These are phyloP conservation scores for Viridothelium virens DNA, from an alignment of 495 filamentous ascomycete species.

Conservation along the genomic window DNA sequence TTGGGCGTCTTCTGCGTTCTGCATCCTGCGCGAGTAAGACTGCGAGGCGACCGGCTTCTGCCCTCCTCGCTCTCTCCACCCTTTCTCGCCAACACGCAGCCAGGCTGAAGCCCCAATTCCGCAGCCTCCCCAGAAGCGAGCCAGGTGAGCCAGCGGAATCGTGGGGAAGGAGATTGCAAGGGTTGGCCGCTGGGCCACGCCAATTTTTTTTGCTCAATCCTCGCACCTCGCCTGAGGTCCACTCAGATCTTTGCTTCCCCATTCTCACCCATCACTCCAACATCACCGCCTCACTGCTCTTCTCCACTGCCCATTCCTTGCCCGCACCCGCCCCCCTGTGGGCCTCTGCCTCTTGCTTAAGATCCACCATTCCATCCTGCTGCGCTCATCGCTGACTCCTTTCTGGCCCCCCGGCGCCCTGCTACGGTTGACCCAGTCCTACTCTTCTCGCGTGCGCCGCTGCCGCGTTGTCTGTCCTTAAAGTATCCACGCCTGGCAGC, in stretches of 20 bases:
- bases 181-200: neutral
- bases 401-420: neutral
- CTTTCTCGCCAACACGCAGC: no score
- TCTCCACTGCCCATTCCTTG: neutral
- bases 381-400: neutral
- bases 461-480: slow-evolving; percentile 12
- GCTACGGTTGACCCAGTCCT: neutral
- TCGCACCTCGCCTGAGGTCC: neutral
- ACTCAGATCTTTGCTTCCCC: slow-evolving; percentile 7
- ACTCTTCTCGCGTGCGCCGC: neutral
- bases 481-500: slow-evolving; percentile 6
- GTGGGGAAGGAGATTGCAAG: slow-evolving; percentile 8
- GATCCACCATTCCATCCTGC: slow-evolving; percentile 2
- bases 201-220: neutral
- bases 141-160: neutral
- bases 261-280: slow-evolving; percentile 6
- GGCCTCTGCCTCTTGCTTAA: neutral
- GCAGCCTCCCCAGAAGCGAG: neutral
- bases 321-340: neutral
- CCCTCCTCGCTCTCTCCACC: no score
- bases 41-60: no score
- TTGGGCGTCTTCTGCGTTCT: no score
- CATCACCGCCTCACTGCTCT: slow-evolving; percentile 1
- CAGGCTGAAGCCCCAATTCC: neutral
- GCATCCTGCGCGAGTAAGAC: neutral